Evolutionary conservation across 2,329 filamentous ascomycete species (phyloP).

Genomic region (Arthroderma uncinatum): DNA sequence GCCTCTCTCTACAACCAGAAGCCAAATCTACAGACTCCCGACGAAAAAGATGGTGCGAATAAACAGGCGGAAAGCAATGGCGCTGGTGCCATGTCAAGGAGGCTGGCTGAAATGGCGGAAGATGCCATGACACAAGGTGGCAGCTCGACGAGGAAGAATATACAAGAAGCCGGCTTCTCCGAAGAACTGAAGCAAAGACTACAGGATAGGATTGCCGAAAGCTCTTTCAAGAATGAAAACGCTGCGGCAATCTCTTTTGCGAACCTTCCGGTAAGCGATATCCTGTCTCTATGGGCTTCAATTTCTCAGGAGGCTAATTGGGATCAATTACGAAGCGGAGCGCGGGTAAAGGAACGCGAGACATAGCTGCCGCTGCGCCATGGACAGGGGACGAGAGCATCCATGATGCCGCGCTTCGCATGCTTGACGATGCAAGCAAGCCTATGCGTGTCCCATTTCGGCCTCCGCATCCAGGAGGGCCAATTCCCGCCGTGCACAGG

Average conservation of each 20-base stretch:
- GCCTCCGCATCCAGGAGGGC: conserved; percentile 28
- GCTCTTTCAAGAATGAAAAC: conserved; percentile 45
- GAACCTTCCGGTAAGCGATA: conserved; percentile 38
- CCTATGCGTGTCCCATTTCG: conserved; percentile 38
- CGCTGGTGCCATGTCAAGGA: conserved; percentile 46
- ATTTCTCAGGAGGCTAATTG: not conserved
- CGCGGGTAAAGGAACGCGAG: conserved; percentile 57
- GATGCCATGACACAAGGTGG: conserved; percentile 46
- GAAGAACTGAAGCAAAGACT: conserved; percentile 48
- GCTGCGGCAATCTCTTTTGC: conserved; percentile 44
- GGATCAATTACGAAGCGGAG: conserved; percentile 29
- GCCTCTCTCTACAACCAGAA: not conserved
- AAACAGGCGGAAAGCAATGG: not conserved
- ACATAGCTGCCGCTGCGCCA: conserved; percentile 54
- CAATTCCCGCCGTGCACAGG: conserved; percentile 38
- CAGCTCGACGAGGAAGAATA: conserved; percentile 43
- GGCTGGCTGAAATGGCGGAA: conserved; percentile 50
- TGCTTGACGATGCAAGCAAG: conserved; percentile 57
- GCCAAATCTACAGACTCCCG: not conserved
- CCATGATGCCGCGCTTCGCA: conserved; percentile 68
- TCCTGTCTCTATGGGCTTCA: not conserved
- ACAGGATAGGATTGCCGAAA: conserved; percentile 47
- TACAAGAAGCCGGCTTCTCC: conserved; percentile 53
- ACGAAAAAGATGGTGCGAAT: not conserved
- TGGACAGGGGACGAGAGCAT: conserved; percentile 71